A percentile compares a stretch with the other conserved stretches of the same genome.
phyloP scores from a whole-genome alignment of 192 early-diverging fungal species.

The Backusella sp. region DNA sequence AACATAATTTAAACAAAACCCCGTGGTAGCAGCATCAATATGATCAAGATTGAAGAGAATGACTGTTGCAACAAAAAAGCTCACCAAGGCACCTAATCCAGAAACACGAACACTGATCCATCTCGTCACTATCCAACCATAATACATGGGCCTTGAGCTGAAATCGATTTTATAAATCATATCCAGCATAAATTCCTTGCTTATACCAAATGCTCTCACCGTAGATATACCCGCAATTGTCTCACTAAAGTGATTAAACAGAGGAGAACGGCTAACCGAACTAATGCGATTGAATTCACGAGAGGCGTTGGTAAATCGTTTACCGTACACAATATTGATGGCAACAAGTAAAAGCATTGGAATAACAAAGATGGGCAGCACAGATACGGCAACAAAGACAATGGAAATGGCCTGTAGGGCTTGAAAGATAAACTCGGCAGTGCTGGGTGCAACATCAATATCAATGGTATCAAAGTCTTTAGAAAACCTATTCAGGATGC shows the following conservation, averaged over 20 bases:
- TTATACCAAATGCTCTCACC: constrained; percentile 78
- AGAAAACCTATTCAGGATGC: constrained; percentile 85
- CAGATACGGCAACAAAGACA: constrained; percentile 54
- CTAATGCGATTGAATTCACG: constrained; percentile 87
- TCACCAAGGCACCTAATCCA: constrained; percentile 67
- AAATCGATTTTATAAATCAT: constrained; percentile 39
- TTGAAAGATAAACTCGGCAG: constrained; percentile 47
- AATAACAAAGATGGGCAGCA: constrained; percentile 62
- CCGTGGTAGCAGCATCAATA: constrained; percentile 79
- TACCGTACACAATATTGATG: constrained; percentile 48
- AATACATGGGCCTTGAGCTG: constrained; percentile 77
- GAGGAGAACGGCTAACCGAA: constrained; percentile 65
- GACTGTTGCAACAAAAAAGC: constrained; percentile 59
- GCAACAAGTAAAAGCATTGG: constrained; percentile 34
- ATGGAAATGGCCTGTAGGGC: constrained; percentile 47
- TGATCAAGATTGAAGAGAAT: constrained; percentile 54
- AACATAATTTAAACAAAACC: constrained; percentile 79
- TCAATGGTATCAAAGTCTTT: constrained; percentile 85
- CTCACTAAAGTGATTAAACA: constrained; percentile 81
- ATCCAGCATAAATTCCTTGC: constrained; percentile 59
- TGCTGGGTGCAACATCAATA: constrained; percentile 44
- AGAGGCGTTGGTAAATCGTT: constrained; percentile 59
- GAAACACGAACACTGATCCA: constrained; percentile 84
- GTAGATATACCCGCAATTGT: constrained; percentile 64
- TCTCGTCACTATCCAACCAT: constrained; percentile 76